Evolutionary conservation across 2,329 filamentous ascomycete genomes (phyloP).

Genomic region (Cryphonectria japonica): DNA sequence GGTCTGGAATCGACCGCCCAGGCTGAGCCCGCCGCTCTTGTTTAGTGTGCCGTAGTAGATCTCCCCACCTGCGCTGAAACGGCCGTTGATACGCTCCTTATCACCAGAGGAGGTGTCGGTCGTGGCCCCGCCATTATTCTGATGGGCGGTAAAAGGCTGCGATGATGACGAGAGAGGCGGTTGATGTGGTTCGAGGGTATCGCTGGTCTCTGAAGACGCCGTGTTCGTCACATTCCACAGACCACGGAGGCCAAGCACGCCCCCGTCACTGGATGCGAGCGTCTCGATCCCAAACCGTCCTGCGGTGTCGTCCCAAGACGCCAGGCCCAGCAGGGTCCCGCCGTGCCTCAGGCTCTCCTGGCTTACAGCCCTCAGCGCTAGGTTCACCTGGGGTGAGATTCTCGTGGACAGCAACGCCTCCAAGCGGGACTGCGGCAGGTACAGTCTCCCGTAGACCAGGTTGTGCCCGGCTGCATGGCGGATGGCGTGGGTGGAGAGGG

Average conservation of each 20-base stretch:
- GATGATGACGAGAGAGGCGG: background rate
- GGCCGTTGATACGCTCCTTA: slow-evolving; percentile 70
- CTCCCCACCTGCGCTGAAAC: slow-evolving; percentile 90
- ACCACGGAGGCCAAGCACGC: slow-evolving; percentile 82
- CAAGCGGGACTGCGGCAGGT: slow-evolving; percentile 81
- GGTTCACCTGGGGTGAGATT: slow-evolving; percentile 74
- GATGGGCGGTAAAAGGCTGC: background rate
- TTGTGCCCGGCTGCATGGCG: slow-evolving; percentile 37
- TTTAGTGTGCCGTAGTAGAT: slow-evolving; percentile 95
- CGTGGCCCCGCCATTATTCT: background rate
- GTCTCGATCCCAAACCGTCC: slow-evolving; percentile 83
- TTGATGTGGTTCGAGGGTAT: background rate
- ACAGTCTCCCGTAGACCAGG: slow-evolving; percentile 77
- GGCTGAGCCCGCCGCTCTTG: slow-evolving; percentile 88
- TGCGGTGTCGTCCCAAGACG: slow-evolving; percentile 77
- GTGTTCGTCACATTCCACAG: slow-evolving; percentile 70
- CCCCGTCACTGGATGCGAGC: slow-evolving; percentile 89
- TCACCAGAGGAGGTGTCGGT: slow-evolving; percentile 36
- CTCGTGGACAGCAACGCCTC: slow-evolving; percentile 84
- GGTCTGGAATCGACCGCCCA: slow-evolving; percentile 88
- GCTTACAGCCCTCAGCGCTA: slow-evolving; percentile 81
- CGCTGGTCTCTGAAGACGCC: slow-evolving; percentile 24
- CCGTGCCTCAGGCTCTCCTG: slow-evolving; percentile 72
- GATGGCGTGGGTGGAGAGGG: slow-evolving; percentile 57
- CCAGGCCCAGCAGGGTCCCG: slow-evolving; percentile 72